Conservation (phyloP, 768 basidiomycete species). For the Leccinum variicolor region DNA sequence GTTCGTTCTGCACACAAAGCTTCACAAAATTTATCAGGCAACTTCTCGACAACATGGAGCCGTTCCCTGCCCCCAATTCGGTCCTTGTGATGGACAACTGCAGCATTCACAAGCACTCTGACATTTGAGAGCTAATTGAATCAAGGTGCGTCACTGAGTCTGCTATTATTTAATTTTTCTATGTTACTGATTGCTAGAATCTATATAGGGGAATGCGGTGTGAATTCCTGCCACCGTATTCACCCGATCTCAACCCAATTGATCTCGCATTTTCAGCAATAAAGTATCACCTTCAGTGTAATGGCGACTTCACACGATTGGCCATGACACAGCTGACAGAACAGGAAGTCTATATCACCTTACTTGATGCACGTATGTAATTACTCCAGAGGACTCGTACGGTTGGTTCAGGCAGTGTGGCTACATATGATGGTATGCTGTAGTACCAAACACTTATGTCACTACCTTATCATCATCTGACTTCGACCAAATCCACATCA, state of each 20-base stretch:
- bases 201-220: not conserved
- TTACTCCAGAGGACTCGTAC: not conserved
- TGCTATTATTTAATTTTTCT: too few species aligned
- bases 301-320: not conserved
- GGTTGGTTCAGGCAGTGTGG: not conserved
- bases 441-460: too few species aligned
- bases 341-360: not conserved
- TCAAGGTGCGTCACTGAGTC: slow-evolving; percentile 17
- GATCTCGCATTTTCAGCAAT: not conserved
- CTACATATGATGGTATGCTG: too few species aligned
- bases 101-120: slow-evolving; percentile 30
- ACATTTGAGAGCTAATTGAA: slow-evolving; percentile 30
- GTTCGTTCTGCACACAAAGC: slow-evolving; percentile 24
- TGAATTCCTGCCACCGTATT: not conserved
- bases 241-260: not conserved
- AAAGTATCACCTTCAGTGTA: not conserved
- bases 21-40: slow-evolving; percentile 34
- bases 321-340: not conserved
- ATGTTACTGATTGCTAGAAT: not conserved
- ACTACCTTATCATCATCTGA: too few species aligned
- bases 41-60: slow-evolving; percentile 37
- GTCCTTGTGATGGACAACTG: slow-evolving; percentile 41
- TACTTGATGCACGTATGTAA: not conserved
- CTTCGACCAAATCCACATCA: too few species aligned
- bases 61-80: slow-evolving; percentile 33